These are phyloP conservation scores for Blastobotrys proliferans DNA, from an alignment of 1,139 yeast species.

Conservation along the genomic window DNA sequence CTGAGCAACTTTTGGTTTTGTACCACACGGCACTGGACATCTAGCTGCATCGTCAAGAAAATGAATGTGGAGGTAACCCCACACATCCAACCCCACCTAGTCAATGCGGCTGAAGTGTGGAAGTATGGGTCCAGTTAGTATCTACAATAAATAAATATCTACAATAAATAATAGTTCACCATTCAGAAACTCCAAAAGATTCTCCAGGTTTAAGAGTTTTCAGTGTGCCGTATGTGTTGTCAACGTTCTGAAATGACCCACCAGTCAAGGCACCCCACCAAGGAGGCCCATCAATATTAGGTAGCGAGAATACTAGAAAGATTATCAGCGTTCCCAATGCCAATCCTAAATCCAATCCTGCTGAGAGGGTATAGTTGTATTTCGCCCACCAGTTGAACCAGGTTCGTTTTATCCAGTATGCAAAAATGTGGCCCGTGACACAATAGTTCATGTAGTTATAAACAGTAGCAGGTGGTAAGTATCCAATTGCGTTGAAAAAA, in stretches of 20 bases:
- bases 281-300: slow-evolving; percentile 36
- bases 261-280: slow-evolving; percentile 60
- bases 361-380: slow-evolving; percentile 56
- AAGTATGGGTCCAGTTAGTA: no score
- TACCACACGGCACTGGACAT: no score
- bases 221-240: slow-evolving; percentile 22
- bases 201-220: slow-evolving; percentile 21
- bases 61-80: no score
- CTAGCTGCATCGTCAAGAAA: no score
- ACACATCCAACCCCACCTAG: no score
- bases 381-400: slow-evolving; percentile 64
- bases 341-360: slow-evolving; percentile 55
- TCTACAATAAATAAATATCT: slow-evolving; percentile 1
- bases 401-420: slow-evolving; percentile 46
- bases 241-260: slow-evolving; percentile 29
- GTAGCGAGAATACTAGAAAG: slow-evolving; percentile 42
- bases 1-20: no score
- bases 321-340: slow-evolving; percentile 49
- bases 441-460: slow-evolving; percentile 48
- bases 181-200: slow-evolving; percentile 28
- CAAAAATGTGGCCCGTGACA: slow-evolving; percentile 49
- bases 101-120: no score
- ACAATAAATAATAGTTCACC: slow-evolving; percentile 18
- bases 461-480: slow-evolving; percentile 53
- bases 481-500: slow-evolving; percentile 47